Evolutionary conservation across 768 basidiomycete genomes (phyloP).

Genomic region (Phanerochaete carnosa): DNA sequence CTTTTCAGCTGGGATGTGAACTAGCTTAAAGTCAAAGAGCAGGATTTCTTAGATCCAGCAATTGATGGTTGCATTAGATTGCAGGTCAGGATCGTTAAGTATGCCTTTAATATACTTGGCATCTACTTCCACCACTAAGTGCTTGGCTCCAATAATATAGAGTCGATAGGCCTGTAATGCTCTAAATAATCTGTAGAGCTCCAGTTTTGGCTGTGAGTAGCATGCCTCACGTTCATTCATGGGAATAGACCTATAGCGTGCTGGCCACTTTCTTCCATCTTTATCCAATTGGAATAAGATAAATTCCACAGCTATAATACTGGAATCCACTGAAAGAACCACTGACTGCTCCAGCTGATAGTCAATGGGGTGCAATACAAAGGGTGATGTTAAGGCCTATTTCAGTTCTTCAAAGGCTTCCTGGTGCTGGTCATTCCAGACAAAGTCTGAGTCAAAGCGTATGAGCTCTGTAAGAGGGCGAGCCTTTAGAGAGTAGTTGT

Average conservation of each 20-base stretch:
- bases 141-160: constrained; percentile 28
- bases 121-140: constrained; percentile 35
- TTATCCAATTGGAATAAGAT: constrained; percentile 33
- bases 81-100: constrained; percentile 36
- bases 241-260: constrained; percentile 32
- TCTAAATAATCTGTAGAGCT: constrained; percentile 24
- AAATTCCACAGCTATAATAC: constrained; percentile 32
- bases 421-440: constrained; percentile 28
- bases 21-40: constrained; percentile 34
- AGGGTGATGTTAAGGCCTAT: constrained; percentile 16
- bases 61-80: constrained; percentile 37
- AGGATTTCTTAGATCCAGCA: constrained; percentile 39
- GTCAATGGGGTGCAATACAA: constrained; percentile 32
- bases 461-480: constrained; percentile 13
- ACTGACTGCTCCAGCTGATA: constrained; percentile 26
- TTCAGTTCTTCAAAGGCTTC: constrained; percentile 28
- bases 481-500: constrained; percentile 11
- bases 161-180: constrained; percentile 17
- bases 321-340: constrained; percentile 37
- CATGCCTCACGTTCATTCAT: constrained; percentile 26
- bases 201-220: constrained; percentile 27
- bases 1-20: constrained; percentile 33
- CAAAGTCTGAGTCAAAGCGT: constrained; percentile 25
- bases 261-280: constrained; percentile 18
- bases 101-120: constrained; percentile 40